Evolutionary conservation across 352 stramenopile genomes (phyloP), one percentile per base, ranked within the genome.

Genomic region (Thraustochytrium sp.): DNA sequence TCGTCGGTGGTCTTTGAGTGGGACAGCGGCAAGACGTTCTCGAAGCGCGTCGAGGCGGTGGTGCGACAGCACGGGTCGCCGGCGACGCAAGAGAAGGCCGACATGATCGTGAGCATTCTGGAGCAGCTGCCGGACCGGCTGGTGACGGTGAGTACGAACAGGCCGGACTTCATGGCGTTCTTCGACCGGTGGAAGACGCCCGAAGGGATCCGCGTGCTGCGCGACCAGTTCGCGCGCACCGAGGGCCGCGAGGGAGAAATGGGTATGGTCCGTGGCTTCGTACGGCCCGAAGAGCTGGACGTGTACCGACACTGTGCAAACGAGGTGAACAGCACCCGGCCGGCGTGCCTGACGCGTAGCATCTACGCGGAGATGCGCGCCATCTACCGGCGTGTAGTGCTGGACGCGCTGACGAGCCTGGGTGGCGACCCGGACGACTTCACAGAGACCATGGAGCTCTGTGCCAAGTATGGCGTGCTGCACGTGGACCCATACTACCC

Each of bases 401-500:
- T 80, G 1, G 68, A 80, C 13, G 31, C 48, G 37, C 42, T 80
- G 13, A 80, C 31, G 1, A 49, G 44, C n/a, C 42, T 80, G 42
- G 46, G 48, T 34, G 68, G 34, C 31, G 68, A 80, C 37, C 53
- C 40, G 3, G 68, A 80, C 38, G 68, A 80, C 18, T 80, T 80
- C n/a, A 34, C 23, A 3, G 68, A 80, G 49, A 46, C 44, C 29
- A 80, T 80, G 68, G 68, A 80, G 18, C 37, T 80, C 1, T 46
- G 34, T 26, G 68, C 68, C 5, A 13, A 26, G 21, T 63, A 80
- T 31, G 34, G 68, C n/a, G 44, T 80, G 8, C 53, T 80, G 68
- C 31, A 72, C 38, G 68, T 53, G 4, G 68, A 80, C 68, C 68
- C 68, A 23, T 80, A 63, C 53, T 80, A 65, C 68, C 68, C 68